Evolutionary conservation across 179 eudicot genomes (phyloP), one percentile per base, ranked within the genome.

Genomic region (Nepenthes alata): DNA sequence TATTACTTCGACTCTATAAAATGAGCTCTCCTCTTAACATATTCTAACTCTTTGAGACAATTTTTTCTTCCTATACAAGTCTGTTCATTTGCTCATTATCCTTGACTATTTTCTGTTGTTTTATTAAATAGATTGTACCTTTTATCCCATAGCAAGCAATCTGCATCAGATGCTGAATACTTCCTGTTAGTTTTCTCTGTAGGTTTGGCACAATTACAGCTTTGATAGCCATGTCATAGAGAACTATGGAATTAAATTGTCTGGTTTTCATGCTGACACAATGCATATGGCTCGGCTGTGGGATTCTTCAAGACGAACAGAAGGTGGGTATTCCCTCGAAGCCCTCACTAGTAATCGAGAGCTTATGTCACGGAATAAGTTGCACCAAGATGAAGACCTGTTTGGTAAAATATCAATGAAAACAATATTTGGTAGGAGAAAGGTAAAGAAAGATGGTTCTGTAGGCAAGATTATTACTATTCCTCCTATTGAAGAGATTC

Each of bases 191-290:
- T 65, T 64, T 41, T 51, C 53, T 76, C 37, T 83, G 73, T 74
- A 94, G 99, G 99, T 94, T 15, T 94, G 99, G 99, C 99, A 94
- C 80, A 94, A 94, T 70, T 94, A 90, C 77, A 94, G 99, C 81
- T 94, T 94, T 77, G 99, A 94, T 73, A 82, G 81, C 80, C 99
- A 94, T 67, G 73, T 94, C 47, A 45, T 94, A 73, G 86, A 87
- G 70, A 94, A 90, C 71, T 83, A 87, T 64, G 99, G 94, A 56
- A 67, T 94, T 35, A 83, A 78, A 67, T 58, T 83, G 10, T 75
- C 83, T 66, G 99, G 97, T 56, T 90, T 94, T 78, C 87, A 80
- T 77, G 99, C 97, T 72, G 99, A 94, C 72, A 94, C 99, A 36
- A 90, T 94, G 99, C 99, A 94, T 76, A 85, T 94, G 97, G 99